Base-by-base conservation (phyloP, 2,329 filamentous ascomycete species). In the Trichoderma sp. region DNA sequence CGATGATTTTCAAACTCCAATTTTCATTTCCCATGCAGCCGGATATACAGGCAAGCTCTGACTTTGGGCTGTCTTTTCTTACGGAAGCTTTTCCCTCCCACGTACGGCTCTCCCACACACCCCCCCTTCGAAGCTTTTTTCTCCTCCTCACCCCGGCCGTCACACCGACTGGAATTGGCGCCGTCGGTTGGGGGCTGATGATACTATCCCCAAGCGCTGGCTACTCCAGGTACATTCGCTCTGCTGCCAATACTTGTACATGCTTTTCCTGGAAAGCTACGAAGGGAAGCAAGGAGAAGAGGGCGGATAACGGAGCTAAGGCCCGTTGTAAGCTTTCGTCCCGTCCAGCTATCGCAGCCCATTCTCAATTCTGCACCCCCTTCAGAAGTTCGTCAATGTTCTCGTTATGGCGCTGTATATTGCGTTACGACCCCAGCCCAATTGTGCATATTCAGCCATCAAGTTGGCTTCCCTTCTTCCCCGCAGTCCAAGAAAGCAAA, bases 111-210 rank as follows among this genome's bases (percentile, higher is more conserved):
- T 24, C 21, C 35, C 63, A 66, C 35, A 14, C 27, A 41, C 68
- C 68, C 56, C 56, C 68, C 56, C 59, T 63, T 71, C 12, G 29
- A 31, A n/a, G 12, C 50, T 14, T 21, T 21, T n/a, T 41, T 41
- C 38, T 45, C 16, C 60, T 53, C 41, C 41, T 64, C 69, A 53
- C 31, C 60, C 59, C n/a, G 60, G 68, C 59, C 60, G 31, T 73
- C 69, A 73, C 69, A 73, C 69, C 60, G 69, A 73, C 69, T 73
- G 12, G 29, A 64, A 73, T 73, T 73, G 69, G 69, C 69, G 69
- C 69, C 69, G 27, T 63, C 38, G 35, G 41, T 53, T 73, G 45
- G 45, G 67, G 69, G 69, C 69, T 64, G 41, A 65, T 71, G 69
- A 21, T 38, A 38, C 35, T 38, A 38, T 64, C 60, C 53, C 53